Percentiles rank a stretch among this genome's conserved stretches.
These are phyloP conservation scores for Cordyceps javanica DNA, from an alignment of 2,329 filamentous ascomycete genomes.

Conservation along the genomic window DNA sequence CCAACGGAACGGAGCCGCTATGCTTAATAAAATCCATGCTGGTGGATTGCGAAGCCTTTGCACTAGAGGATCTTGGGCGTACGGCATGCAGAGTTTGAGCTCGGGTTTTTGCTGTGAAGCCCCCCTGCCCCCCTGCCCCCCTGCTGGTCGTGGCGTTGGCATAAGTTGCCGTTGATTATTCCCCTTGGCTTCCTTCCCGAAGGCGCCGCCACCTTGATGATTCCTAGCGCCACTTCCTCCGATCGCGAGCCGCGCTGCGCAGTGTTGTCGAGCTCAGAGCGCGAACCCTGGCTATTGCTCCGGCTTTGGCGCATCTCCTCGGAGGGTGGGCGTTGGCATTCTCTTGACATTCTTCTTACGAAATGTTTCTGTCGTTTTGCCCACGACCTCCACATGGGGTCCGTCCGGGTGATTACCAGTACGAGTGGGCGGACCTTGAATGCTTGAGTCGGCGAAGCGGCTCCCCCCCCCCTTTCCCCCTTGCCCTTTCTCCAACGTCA, in stretches of 20 bases:
- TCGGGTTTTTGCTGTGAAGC: background rate
- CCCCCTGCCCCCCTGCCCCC: too few relatives aligned
- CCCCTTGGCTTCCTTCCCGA: background rate
- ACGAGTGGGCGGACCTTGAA: too few relatives aligned
- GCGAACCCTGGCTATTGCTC: background rate
- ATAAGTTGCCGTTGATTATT: background rate
- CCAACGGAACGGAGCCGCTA: background rate
- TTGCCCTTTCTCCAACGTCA: background rate
- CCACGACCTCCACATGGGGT: too few relatives aligned
- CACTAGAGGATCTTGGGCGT: background rate
- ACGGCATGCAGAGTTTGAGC: constrained; percentile 1
- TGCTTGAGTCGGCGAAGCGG: too few relatives aligned
- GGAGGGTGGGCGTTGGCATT: too few relatives aligned
- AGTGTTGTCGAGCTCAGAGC: too few relatives aligned
- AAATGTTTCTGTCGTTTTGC: too few relatives aligned
- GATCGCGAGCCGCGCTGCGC: background rate
- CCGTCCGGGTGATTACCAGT: too few relatives aligned
- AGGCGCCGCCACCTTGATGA: background rate
- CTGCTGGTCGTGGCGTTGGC: too few relatives aligned
- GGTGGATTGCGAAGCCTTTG: background rate
- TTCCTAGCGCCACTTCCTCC: background rate
- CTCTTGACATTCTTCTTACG: too few relatives aligned
- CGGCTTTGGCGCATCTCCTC: background rate
- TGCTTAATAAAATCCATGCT: background rate
- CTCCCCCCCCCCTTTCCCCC: background rate